Evolutionary conservation across 345 rosid genomes (phyloP).

Genomic region (Hibiscus tridactylites): DNA sequence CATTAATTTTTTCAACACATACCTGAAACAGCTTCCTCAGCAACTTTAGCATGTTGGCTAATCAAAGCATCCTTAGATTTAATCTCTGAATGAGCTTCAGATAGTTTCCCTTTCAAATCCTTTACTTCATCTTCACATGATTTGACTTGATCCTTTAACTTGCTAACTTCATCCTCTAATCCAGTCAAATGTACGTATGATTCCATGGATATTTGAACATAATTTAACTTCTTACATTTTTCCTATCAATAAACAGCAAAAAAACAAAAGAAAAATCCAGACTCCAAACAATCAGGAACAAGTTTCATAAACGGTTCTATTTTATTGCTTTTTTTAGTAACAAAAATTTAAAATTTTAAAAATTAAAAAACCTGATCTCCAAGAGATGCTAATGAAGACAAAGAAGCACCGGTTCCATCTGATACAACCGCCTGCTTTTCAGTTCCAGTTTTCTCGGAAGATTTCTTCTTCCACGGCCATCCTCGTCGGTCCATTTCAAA

Average conservation of each 20-base stretch:
- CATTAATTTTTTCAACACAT: background rate
- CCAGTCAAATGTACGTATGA: slow-evolving; percentile 47
- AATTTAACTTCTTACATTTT: slow-evolving; percentile 47
- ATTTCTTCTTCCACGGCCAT: slow-evolving; percentile 90
- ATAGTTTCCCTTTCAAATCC: slow-evolving; percentile 50
- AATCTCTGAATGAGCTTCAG: slow-evolving; percentile 41
- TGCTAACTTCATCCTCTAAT: slow-evolving; percentile 43
- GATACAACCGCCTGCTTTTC: background rate
- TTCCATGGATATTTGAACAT: slow-evolving; percentile 77
- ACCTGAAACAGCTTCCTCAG: slow-evolving; percentile 97
- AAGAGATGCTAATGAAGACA: slow-evolving; percentile 37
- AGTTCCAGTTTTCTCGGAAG: slow-evolving; percentile 36
- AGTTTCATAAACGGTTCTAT: background rate
- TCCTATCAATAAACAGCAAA: slow-evolving; percentile 21
- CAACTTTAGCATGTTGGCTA: slow-evolving; percentile 78
- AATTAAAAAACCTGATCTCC: slow-evolving; percentile 32
- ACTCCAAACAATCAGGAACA: background rate
- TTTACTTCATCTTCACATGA: slow-evolving; percentile 39
- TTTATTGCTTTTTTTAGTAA: background rate
- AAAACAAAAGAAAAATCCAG: background rate
- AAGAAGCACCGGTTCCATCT: slow-evolving; percentile 35
- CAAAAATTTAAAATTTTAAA: background rate
- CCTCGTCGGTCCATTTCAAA: slow-evolving; percentile 55
- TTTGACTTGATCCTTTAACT: slow-evolving; percentile 35
- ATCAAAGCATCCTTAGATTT: slow-evolving; percentile 52